Evolutionary conservation across 495 filamentous ascomycete species (phyloP).

Genomic region (Lichina pygmaea): DNA sequence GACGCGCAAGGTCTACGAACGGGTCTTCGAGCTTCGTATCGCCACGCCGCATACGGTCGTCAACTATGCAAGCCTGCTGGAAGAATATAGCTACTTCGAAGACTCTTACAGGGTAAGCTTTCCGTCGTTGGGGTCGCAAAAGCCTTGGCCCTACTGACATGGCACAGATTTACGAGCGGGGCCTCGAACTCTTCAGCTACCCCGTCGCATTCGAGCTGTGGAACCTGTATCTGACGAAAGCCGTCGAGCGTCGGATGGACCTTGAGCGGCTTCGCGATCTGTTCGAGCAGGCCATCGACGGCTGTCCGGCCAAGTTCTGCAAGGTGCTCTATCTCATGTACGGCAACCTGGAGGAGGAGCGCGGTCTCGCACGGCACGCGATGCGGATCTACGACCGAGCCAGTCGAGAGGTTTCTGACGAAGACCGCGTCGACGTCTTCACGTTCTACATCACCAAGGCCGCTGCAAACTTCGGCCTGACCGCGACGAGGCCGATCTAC

Average conservation of each 20-base stretch:
- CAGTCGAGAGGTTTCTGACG: slow-evolving; percentile 83
- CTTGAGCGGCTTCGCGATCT: slow-evolving; percentile 88
- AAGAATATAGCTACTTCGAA: slow-evolving; percentile 89
- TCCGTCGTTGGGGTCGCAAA: no score
- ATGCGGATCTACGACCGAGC: slow-evolving; percentile 99
- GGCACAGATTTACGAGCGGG: slow-evolving; percentile 56
- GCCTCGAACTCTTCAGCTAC: slow-evolving; percentile 88
- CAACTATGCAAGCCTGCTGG: slow-evolving; percentile 90
- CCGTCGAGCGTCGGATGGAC: slow-evolving; percentile 78
- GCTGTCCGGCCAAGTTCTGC: slow-evolving; percentile 83
- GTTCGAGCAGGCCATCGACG: slow-evolving; percentile 92
- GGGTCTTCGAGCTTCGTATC: slow-evolving; percentile 95
- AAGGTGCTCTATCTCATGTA: slow-evolving; percentile 96
- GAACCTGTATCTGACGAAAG: slow-evolving; percentile 96
- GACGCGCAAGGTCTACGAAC: slow-evolving; percentile 79
- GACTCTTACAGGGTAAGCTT: slow-evolving; percentile 60
- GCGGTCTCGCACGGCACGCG: slow-evolving; percentile 83
- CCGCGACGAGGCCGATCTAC: slow-evolving; percentile 91
- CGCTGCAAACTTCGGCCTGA: slow-evolving; percentile 88
- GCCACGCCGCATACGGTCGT: slow-evolving; percentile 95
- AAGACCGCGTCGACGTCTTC: slow-evolving; percentile 92
- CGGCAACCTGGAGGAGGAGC: slow-evolving; percentile 86
- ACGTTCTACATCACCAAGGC: slow-evolving; percentile 99
- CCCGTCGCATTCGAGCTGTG: slow-evolving; percentile 96
- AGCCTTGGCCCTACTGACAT: no score